phyloP scores from a whole-genome alignment of 129 eudicot genomes.

The Chrysanthemum lavandulifolium region DNA sequence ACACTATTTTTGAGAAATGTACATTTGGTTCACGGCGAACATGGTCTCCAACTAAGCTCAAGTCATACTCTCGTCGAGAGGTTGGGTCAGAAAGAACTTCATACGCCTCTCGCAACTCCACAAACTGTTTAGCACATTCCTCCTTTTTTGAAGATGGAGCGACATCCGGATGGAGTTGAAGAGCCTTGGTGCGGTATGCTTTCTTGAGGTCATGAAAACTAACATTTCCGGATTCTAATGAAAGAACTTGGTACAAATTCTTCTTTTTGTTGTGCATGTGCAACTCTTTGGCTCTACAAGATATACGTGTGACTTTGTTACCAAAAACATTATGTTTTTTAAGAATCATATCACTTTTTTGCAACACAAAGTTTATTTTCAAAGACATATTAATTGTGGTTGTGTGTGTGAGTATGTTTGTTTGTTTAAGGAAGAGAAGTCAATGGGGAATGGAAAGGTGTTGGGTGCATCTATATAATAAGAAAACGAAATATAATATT shows the following conservation, averaged over 20 bases:
- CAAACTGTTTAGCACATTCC: constrained; percentile 43
- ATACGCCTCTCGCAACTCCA: constrained; percentile 53
- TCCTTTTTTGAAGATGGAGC: constrained; percentile 35
- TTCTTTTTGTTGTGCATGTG: constrained; percentile 20
- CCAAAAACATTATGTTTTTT: constrained; percentile 13
- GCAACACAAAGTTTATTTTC: constrained; percentile 18
- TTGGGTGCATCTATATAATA: constrained; percentile 9
- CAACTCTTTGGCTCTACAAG: constrained; percentile 29
- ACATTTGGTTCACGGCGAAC: background rate
- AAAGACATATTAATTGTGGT: constrained; percentile 12
- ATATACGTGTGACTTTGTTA: constrained; percentile 11
- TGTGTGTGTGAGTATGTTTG: background rate
- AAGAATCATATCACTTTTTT: constrained; percentile 17
- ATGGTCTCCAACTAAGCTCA: constrained; percentile 33
- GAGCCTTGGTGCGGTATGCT: constrained; percentile 58
- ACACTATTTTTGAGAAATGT: constrained; percentile 27
- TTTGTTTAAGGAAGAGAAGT: constrained; percentile 8
- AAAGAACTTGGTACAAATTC: constrained; percentile 36
- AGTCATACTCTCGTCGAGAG: constrained; percentile 41
- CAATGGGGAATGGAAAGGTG: constrained; percentile 8
- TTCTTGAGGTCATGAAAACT: constrained; percentile 52
- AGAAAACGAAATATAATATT: constrained; percentile 1
- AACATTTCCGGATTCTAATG: constrained; percentile 29
- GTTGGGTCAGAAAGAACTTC: constrained; percentile 63
- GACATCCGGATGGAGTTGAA: constrained; percentile 50